Base-by-base conservation (phyloP, 2,329 filamentous ascomycete species). In the Sporothrix phasma region DNA sequence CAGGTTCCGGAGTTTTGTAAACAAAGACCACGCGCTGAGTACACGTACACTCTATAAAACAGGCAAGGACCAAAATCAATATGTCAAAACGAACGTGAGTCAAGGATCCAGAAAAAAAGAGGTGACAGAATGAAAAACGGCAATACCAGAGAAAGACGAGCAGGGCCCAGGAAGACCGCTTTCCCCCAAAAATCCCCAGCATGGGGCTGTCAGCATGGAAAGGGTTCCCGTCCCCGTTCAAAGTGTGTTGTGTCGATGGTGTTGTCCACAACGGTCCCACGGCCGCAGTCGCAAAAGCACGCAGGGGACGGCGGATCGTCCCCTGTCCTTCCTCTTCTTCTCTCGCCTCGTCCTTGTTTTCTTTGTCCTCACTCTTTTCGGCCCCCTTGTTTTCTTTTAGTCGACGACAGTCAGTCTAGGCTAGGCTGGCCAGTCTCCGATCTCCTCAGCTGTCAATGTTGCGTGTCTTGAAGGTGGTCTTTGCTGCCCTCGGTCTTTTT, bases 381-480 rank as follows among this genome's bases (percentile, higher is more conserved):
- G 43, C 54, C 54, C 54, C 54, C 39, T 43, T 58, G 24, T 29
- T 58, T 58, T 58, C 29, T 41, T 43, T 43, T 58, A 13, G 54
- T 43, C 54, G 22, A 58, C 54, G 37, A 22, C 51, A 19, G 51
- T 5, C 19, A 39, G 51, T 39, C 31, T 39, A 3, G 51, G 51
- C 31, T 56, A 56, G 51, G 51, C 51, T 24, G 5, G 51, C 47
- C 26, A 26, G 15, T 51, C 15, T 51, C 47, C 34, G 26, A 24
- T 34, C 26, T 19, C 47, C 47, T 56, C 51, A 15, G 19, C 51
- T 56, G 31, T 56, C 51, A 58, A 58, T 37, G 34, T 22, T 29
- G 43, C 54, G 43, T 43, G 41, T 58, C 26, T 31, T 13, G 13
- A 13, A 17, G 13, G 37, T 29, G 37, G 54, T 43, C 37, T 58